Conservation (phyloP, 768 basidiomycete species). For the Agrocybe praecox region DNA sequence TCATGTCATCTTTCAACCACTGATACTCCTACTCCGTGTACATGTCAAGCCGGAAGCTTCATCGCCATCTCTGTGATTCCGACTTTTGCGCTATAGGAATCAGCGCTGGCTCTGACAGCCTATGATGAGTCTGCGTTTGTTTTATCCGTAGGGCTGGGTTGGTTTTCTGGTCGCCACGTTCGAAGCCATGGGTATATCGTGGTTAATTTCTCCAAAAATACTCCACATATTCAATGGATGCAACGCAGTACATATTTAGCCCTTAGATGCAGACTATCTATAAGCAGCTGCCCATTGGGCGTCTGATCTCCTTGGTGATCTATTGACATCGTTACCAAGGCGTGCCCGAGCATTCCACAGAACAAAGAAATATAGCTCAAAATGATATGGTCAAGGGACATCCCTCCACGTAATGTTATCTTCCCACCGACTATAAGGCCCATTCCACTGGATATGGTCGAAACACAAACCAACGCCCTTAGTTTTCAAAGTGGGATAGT, state of each 20-base stretch:
- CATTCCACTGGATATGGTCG: too few relatives aligned
- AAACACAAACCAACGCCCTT: too few relatives aligned
- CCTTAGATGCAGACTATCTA: neutral
- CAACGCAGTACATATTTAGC: too few relatives aligned
- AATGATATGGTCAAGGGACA: too few relatives aligned
- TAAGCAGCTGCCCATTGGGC: constrained; percentile 1
- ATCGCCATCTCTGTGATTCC: neutral
- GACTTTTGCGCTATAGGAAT: neutral
- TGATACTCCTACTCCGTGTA: neutral
- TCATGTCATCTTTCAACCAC: neutral
- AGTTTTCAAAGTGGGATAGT: too few relatives aligned
- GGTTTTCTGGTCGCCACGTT: too few relatives aligned
- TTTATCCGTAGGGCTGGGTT: too few relatives aligned
- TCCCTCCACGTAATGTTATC: too few relatives aligned
- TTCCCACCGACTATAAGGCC: too few relatives aligned
- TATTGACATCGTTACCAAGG: constrained; percentile 6
- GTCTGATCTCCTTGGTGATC: constrained; percentile 7
- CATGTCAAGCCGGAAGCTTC: neutral
- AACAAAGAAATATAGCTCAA: neutral
- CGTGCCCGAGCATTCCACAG: neutral
- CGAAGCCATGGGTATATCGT: neutral
- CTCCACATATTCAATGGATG: too few relatives aligned
- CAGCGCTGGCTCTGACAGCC: neutral
- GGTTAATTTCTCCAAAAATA: neutral
- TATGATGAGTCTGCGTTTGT: neutral